Evolutionary conservation across 352 stramenopile genomes (phyloP), one percentile per base, ranked within the genome.

Genomic region (Phytophthora colocasiae): DNA sequence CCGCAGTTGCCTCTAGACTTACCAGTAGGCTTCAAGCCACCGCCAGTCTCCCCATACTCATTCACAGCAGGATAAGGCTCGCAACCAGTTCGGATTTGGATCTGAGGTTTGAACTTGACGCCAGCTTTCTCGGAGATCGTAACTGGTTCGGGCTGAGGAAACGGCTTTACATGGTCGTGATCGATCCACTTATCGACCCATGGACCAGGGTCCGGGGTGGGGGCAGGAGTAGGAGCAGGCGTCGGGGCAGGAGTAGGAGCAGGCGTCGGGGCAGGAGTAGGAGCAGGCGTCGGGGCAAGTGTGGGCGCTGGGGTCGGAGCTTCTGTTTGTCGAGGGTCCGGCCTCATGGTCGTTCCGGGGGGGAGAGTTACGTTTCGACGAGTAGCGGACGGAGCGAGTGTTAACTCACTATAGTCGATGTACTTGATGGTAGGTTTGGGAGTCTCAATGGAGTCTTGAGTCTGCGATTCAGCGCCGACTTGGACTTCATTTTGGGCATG

Each of bases 61-160:
- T 55, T 55, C 31, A 55, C 47, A 19, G 17, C 47, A 22, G 47
- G 47, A 7, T 55, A 55, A 55, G 31, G 47, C 11, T 22, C 31
- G n/a, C 47, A 55, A 12, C 47, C 47, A 8, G 47, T 55, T 1
- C 47, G 47, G 31, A 55, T 44, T 22, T 55, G 17, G n/a, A 55
- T 55, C 31, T 55, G 47, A 44, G 29, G 47, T 32, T 55, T 55
- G 17, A 55, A 55, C 47, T 55, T 55, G 17, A 55, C 47, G 6
- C 47, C 47, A 14, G 47, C 47, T 31, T 55, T 55, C 17, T 55
- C 47, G 4, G 47, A 57, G 24, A 57, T 46, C 34, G 27, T 55
- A 12, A 56, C 48, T 5, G 48, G 48, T 12, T 45, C 48, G 2
- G 32, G 48, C 31, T 56, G 48, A 44, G 32, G n/a, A 8, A 56